A percentile compares a stretch with the other conserved stretches of the same genome.
Evolutionary conservation across 148 eudicot genomes (phyloP).

Genomic region (Amaranthus palmeri): DNA sequence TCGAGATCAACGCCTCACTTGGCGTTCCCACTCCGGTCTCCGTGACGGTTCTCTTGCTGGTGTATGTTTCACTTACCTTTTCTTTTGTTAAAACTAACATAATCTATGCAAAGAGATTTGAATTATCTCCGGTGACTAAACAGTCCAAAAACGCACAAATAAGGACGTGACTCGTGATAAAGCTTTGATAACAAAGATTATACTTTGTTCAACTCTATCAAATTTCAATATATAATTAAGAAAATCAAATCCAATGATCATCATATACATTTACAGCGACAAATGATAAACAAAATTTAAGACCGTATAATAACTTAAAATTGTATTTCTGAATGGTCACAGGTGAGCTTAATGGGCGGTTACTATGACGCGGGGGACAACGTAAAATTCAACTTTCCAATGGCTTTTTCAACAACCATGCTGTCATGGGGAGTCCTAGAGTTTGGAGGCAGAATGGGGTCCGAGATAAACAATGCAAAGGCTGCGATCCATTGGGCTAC

Average conservation of each 20-base stretch:
- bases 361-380: constrained; percentile 98
- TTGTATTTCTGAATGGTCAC: constrained; percentile 5
- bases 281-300: too few species aligned
- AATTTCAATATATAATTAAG: too few species aligned
- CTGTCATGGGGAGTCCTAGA: constrained; percentile 51
- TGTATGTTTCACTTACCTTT: constrained; percentile 34
- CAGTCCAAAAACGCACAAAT: too few species aligned
- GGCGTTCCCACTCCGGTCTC: constrained; percentile 66
- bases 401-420: constrained; percentile 78
- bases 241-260: too few species aligned
- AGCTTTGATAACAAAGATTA: too few species aligned
- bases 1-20: constrained; percentile 36
- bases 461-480: constrained; percentile 36
- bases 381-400: constrained; percentile 85
- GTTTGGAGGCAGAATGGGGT: constrained; percentile 56
- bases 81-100: not conserved
- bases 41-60: constrained; percentile 56
- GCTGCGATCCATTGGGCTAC: constrained; percentile 83
- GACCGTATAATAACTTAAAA: not conserved
- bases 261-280: too few species aligned
- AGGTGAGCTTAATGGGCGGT: constrained; percentile 85
- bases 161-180: too few species aligned
- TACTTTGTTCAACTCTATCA: too few species aligned
- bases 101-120: too few species aligned
- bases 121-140: too few species aligned